Base-by-base conservation (phyloP, 1,284 basidiomycete species). In the Cutaneotrichosporon dermatis region DNA sequence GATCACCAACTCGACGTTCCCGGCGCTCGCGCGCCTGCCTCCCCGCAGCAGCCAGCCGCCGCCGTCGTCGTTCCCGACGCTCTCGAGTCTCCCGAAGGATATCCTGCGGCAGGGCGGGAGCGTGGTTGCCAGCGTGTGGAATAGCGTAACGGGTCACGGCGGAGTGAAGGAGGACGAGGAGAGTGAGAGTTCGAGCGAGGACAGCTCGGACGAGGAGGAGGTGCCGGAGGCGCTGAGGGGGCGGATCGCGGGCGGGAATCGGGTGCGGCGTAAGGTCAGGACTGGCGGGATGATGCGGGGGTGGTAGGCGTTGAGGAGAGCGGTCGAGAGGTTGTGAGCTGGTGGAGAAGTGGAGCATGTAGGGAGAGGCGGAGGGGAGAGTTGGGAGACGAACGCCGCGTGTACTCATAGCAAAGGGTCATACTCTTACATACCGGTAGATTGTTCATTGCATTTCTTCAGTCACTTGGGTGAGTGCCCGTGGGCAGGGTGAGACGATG, bases 11-110 rank as follows among this genome's bases (percentile, higher is more conserved):
- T 42, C 25, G 25, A 25, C 25, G 2, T 25, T 25, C 25, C 25
- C 25, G n/a, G n/a, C n/a, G n/a, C n/a, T n/a, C n/a, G n/a, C n/a
- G n/a, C n/a, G n/a, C n/a, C n/a, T n/a, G n/a, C 25, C 3, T 25
- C 3, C 25, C 25, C 25, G 25, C 25, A 25, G 25, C 25, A 25
- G 25, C 25, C 25, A 25, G 2, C 25, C 25, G 3, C 25, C 25
- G 2, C 25, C 25, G 25, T 25, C 25, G 25, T 25, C 60, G 25
- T 64, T 64, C 54, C 65, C 65, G 2, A 59, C 60, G 1, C 51
- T 66, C 1, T 43, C 51, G 15, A 42, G 40, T 4, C 48, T 66
- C 4, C 59, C 58, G 6, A 61, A 61, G 40, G 62, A 66, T 3
- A 33, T 51, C 0, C 51, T 66, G 11, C 53, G 65, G 5, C 48